A percentile compares a stretch with the other conserved stretches of the same genome.
These are phyloP conservation scores for Verbascum thapsus DNA, from an alignment of 257 asterid species.

Conservation along the genomic window DNA sequence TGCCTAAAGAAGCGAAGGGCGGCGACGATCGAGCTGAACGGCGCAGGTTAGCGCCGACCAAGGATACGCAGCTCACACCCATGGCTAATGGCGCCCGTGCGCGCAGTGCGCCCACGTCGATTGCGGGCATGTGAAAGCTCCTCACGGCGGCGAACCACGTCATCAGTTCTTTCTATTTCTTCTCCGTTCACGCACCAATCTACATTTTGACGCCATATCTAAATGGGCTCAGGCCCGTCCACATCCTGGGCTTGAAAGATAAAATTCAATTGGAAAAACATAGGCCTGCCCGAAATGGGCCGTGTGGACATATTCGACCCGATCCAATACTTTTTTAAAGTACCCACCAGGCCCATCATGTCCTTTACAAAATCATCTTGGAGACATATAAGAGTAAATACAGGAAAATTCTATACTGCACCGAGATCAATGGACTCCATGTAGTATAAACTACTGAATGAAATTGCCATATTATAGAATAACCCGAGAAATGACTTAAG, in stretches of 20 bases:
- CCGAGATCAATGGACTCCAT: too few species aligned
- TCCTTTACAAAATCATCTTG: too few species aligned
- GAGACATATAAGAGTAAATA: too few species aligned
- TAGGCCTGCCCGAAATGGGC: background rate
- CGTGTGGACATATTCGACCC: too few species aligned
- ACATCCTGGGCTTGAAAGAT: background rate
- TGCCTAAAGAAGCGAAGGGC: constrained; percentile 69
- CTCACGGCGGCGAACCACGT: constrained; percentile 80
- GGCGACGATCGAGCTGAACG: constrained; percentile 50
- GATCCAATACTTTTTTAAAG: too few species aligned
- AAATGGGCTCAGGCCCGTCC: background rate
- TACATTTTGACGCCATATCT: too few species aligned
- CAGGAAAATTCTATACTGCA: too few species aligned
- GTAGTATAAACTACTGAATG: too few species aligned
- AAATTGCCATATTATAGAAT: too few species aligned
- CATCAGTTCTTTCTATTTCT: too few species aligned
- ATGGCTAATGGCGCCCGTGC: constrained; percentile 51
- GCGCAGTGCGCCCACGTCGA: constrained; percentile 55
- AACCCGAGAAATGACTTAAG: too few species aligned
- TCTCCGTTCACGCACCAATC: background rate
- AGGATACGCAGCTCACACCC: constrained; percentile 57
- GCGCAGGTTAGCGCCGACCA: constrained; percentile 54
- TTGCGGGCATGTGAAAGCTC: constrained; percentile 67
- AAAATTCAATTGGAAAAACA: background rate
- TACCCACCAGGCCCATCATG: too few species aligned